Conservation (phyloP, 345 rosid species). For the Euclidium syriacum region DNA sequence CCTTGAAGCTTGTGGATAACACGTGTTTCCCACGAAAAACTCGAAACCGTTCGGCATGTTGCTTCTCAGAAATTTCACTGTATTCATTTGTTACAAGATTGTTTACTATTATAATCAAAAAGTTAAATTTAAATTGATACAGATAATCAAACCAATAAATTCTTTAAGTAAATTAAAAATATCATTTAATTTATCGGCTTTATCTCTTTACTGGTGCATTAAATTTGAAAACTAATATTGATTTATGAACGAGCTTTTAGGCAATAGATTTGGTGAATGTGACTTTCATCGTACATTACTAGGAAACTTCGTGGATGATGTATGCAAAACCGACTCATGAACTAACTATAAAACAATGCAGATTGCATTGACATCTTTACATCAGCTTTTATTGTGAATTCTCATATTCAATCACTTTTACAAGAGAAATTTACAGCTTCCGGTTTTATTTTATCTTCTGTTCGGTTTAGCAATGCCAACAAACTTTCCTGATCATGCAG, state of each 20-base stretch:
- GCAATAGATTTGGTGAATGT: background rate
- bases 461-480: slow-evolving; percentile 15
- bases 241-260: background rate
- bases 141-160: too few relatives aligned
- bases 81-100: too few relatives aligned
- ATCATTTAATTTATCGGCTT: too few relatives aligned
- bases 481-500: slow-evolving; percentile 17
- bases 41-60: background rate
- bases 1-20: background rate
- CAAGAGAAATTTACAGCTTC: background rate
- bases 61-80: background rate
- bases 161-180: too few relatives aligned
- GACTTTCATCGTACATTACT: background rate
- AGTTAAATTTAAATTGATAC: too few relatives aligned
- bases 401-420: slow-evolving; percentile 13
- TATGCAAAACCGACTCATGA: background rate
- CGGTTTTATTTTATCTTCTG: background rate
- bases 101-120: too few relatives aligned
- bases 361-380: background rate
- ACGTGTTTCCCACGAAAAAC: background rate
- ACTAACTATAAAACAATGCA: background rate
- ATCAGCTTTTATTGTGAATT: background rate
- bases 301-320: slow-evolving; percentile 19
- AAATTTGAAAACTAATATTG: background rate
- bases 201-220: background rate